Base-by-base conservation (phyloP, 1,139 yeast species). In the Nakaseomyces delphensis region DNA sequence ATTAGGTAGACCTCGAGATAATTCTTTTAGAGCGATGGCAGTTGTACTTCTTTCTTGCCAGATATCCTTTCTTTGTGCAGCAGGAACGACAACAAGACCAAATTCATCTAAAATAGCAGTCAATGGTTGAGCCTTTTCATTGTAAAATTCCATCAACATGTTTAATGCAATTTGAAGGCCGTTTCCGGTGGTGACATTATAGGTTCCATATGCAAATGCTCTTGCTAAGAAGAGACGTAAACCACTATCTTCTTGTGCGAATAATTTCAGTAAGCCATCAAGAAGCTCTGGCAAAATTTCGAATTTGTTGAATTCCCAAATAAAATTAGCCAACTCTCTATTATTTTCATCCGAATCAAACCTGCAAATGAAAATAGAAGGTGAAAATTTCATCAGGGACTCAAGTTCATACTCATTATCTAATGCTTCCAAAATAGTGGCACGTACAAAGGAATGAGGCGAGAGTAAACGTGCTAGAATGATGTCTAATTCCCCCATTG, bases 1-100 rank as follows among this genome's bases (percentile, higher is more conserved):
- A 0, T 60, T 56, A 1, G 55, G 50, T 45, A 79, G 71, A 28
- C 69, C 59, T 0, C 76, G 70, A 1, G 86, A 76, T 36, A 84
- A 61, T 40, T 76, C 71, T 48, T 74, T 74, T 41, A 87, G 62
- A 0, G 89, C 64, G 33, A 81, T 63, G 0, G 96, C 95, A 44
- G 82, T 70, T 19, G 96, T 93, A 46, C 87, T 77, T 56, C 98
- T 74, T 40, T 73, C 75, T 57, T 83, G 91, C 95, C 96, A 89
- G 4, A 76, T 70, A 56, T 87, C 96, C 49, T 69, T 73, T 54
- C 76, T 77, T 23, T 70, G 77, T 21, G 70, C 63, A 0, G 83
- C 71, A 3, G 80, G 66, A 51, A 82, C 79, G 38, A 83, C 72
- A 8, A 79, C 77, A 50, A 89, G 70, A 3, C 97, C 97, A 63